Evolutionary conservation across 495 filamentous ascomycete species (phyloP), one percentile per base, ranked within the genome.

Genomic region (Daldinia vernicosa): DNA sequence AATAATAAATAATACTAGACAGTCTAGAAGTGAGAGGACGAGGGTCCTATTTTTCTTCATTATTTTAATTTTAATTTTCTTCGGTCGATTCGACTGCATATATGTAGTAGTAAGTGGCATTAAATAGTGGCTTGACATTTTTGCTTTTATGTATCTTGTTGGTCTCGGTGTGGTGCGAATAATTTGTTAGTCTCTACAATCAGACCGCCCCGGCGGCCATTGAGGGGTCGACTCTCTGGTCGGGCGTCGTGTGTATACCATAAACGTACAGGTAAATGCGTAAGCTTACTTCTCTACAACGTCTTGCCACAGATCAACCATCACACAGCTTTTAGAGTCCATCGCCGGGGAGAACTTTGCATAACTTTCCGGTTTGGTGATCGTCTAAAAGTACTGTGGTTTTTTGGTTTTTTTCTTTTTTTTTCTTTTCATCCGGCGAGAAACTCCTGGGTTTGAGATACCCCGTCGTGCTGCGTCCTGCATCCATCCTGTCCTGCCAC

Each of bases 281-380:
- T 63, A 40, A 45, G 60, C 60, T 58, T 71, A 66, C 69, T 40
- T 66, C 59, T 67, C 15, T 72, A 64, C 39, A 61, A 72, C 64
- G 30, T 62, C 69, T 67, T 51, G 69, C 52, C 53, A 67, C 58
- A 55, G 58, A 65, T 70, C 56, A 63, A 63, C 61, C 51, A 60
- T 58, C 56, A 17, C 57, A 56, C 60, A 65, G 56, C 64, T 27
- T 47, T 57, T 39, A 61, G 61, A 39, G 3, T 3, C 51, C 39
- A 69, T 60, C 40, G 27, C 50, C 50, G 60, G 50, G 35, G 22
- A 45, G 64, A 17, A 15, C 47, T 51, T 47, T 71, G 57, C 68
- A 58, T 59, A 39, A 58, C 68, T 62, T 66, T 59, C 47, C 32
- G 28, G 19, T 17, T 57, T 27, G 63, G 45, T 35, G 70, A 66